These are phyloP conservation scores for Corinectria fuckeliana DNA, from an alignment of 2,329 filamentous ascomycete genomes.

Conservation along the genomic window DNA sequence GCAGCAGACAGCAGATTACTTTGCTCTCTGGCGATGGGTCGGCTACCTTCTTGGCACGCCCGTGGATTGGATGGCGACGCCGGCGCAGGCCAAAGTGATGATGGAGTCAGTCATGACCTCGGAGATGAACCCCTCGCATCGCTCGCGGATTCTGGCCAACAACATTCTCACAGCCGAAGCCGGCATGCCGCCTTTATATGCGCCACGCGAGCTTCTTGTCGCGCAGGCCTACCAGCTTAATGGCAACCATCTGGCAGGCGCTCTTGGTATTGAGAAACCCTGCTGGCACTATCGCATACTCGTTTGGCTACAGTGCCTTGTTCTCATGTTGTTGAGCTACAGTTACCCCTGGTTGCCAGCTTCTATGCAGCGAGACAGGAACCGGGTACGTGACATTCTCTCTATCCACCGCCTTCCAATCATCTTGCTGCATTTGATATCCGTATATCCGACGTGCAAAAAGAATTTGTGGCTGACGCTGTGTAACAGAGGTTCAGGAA, in stretches of 20 bases:
- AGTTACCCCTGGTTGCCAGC: conserved; percentile 46
- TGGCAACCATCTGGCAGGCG: conserved; percentile 66
- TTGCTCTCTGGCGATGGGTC: conserved; percentile 79
- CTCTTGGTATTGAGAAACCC: conserved; percentile 64
- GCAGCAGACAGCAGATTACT: conserved; percentile 71
- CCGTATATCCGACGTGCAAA: neutral
- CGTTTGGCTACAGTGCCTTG: conserved; percentile 69
- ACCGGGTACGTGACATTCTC: conserved; percentile 33
- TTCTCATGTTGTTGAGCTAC: conserved; percentile 65
- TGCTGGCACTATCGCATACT: conserved; percentile 64
- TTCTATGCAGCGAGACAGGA: conserved; percentile 46
- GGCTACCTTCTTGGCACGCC: conserved; percentile 75
- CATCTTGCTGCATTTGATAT: neutral
- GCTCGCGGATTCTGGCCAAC: conserved; percentile 69
- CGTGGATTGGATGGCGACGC: conserved; percentile 63
- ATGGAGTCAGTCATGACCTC: conserved; percentile 72
- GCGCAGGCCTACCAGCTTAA: conserved; percentile 75
- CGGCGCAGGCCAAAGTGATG: conserved; percentile 61
- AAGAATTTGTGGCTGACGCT: conserved; percentile 16
- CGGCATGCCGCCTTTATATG: conserved; percentile 68
- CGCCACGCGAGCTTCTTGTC: conserved; percentile 70
- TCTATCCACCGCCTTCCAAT: neutral
- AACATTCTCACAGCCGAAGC: conserved; percentile 77
- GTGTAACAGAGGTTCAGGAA: conserved; percentile 35
- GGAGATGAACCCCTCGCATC: conserved; percentile 70